Evolutionary conservation across 2,329 filamentous ascomycete genomes (phyloP), one percentile per base, ranked within the genome.

Genomic region (Aspergillus hiratsukae): DNA sequence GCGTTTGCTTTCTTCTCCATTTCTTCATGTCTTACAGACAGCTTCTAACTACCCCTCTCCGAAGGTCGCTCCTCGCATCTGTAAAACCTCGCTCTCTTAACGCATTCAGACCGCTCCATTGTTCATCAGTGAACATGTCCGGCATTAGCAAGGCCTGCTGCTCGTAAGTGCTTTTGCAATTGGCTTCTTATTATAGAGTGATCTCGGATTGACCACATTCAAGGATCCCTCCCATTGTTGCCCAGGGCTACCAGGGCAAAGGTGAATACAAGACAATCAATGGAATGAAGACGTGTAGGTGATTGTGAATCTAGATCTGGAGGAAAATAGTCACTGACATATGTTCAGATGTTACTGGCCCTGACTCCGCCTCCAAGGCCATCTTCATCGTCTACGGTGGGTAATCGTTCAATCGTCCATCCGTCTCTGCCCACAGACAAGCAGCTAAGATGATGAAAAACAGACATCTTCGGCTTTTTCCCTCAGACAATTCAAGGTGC

Each of bases 401-500:
- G 66, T 58, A 35, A 48, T 29, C 43, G 9, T 46, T 8, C 43
- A 43, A 43, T 10, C 28, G 43, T 31, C 11, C 23, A 0, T 41
- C 14, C 52, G 11, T n/a, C 6, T 48, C 29, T 11, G 7, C 9
- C 23, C 31, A 25, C 48, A 40, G 21, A 31, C 2, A 19, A 28
- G 4, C 14, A 9, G 35, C 43, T 52, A 43, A 54, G 6, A 53
- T 5, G n/a, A 25, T 50, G 76, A 27, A 29, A 48, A n/a, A 51
- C 40, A 76, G 83, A 85, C 66, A 85, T 86, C 70, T 87, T 87
- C 67, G 83, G 83, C 52, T 86, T 82, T 78, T 86, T 83, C 72
- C 77, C 78, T 9, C 84, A 87, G 66, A 86, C 83, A 9, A 64
- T 86, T 19, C 84, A 87, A 66, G 84, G 84, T 48, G 83, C 83